A percentile compares a stretch with the other conserved stretches of the same genome.
Conservation (phyloP, 352 stramenopile species). For the Phytophthora aleatoria region DNA sequence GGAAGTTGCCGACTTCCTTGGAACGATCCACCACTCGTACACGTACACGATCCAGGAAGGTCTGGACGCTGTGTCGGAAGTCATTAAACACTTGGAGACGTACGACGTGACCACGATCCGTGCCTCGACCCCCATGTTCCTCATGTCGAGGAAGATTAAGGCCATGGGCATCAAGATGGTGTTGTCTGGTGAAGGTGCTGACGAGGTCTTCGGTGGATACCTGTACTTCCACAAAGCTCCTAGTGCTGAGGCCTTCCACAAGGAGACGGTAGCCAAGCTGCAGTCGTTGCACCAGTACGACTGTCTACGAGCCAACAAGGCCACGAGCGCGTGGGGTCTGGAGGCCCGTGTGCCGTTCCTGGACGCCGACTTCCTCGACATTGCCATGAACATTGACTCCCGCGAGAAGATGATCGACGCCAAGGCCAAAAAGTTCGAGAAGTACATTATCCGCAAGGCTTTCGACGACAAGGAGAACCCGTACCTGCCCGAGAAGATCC, state of each 20-base stretch:
- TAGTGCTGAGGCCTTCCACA: slow-evolving; percentile 93
- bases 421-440: slow-evolving; percentile 96
- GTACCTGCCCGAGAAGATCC: slow-evolving; percentile 97
- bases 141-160: slow-evolving; percentile 99
- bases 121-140: slow-evolving; percentile 99
- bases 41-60: slow-evolving; percentile 99
- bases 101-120: slow-evolving; percentile 99
- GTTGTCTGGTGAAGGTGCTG: slow-evolving; percentile 96
- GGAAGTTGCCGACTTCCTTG: slow-evolving; percentile 96
- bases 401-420: slow-evolving; percentile 97
- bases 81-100: slow-evolving; percentile 98
- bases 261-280: slow-evolving; percentile 96
- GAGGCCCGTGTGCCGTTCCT: slow-evolving; percentile 98
- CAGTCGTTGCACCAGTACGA: slow-evolving; percentile 97
- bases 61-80: slow-evolving; percentile 96
- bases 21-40: slow-evolving; percentile 98
- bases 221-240: slow-evolving; percentile 99
- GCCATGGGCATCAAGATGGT: slow-evolving; percentile 99
- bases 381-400: slow-evolving; percentile 98
- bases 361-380: slow-evolving; percentile 97
- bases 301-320: slow-evolving; percentile 98
- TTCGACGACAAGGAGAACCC: slow-evolving; percentile 97
- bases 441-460: slow-evolving; percentile 99
- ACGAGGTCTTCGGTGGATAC: slow-evolving; percentile 99
- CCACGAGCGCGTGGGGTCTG: slow-evolving; percentile 97